Conservation (phyloP, 768 basidiomycete species). For the Phanerochaete carnosa region DNA sequence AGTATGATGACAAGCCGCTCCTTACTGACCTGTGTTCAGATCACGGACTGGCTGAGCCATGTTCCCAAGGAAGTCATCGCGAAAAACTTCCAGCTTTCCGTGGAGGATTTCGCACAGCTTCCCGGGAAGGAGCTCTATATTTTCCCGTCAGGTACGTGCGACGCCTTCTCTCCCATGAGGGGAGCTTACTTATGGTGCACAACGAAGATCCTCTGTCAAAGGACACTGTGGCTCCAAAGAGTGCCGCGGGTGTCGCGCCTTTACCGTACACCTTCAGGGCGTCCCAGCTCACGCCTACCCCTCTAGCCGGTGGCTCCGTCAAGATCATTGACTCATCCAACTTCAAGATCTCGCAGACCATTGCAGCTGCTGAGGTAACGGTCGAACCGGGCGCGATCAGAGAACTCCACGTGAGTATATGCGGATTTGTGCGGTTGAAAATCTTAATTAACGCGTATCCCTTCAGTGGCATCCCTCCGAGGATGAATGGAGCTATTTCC, state of each 20-base stretch:
- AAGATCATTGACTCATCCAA: conserved; percentile 45
- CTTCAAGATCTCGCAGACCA: conserved; percentile 50
- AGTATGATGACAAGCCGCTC: not conserved
- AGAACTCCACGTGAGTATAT: conserved; percentile 14
- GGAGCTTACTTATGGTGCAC: not conserved
- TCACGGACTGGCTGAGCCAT: conserved; percentile 28
- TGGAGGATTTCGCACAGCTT: conserved; percentile 24
- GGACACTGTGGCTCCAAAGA: conserved; percentile 33
- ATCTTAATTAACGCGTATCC: too few relatives aligned
- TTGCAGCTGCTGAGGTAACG: conserved; percentile 54
- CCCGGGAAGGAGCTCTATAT: conserved; percentile 26
- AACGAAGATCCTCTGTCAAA: conserved; percentile 22
- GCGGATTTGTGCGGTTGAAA: too few relatives aligned
- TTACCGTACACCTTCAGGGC: conserved; percentile 45
- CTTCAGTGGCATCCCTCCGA: conserved; percentile 71
- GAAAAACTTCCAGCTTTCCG: conserved; percentile 26
- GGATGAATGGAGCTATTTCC: conserved; percentile 51
- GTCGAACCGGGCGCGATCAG: conserved; percentile 53
- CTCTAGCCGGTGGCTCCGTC: conserved; percentile 38
- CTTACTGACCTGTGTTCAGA: conserved; percentile 10
- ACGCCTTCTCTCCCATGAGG: not conserved
- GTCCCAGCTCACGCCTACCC: conserved; percentile 42
- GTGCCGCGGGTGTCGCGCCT: conserved; percentile 44
- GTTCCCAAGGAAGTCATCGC: conserved; percentile 34
- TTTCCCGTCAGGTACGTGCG: conserved; percentile 22